Percentiles rank a stretch among this genome's conserved stretches.
Evolutionary conservation across 192 early-diverging fungal genomes (phyloP).

Genomic region (Rhizophagus prolifer): DNA sequence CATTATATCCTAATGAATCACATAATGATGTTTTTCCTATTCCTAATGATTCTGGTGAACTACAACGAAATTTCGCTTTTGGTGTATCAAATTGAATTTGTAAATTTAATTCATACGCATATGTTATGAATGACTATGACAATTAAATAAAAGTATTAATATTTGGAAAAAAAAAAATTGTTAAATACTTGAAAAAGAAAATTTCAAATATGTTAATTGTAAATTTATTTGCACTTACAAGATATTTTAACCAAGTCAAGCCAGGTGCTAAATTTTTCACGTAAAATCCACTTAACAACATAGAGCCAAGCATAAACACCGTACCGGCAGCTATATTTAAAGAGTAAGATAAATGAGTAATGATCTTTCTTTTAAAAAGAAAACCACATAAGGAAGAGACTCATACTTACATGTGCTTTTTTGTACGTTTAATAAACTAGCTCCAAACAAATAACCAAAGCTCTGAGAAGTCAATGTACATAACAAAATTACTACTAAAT

Average conservation of each 20-base stretch:
- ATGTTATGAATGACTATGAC: conserved; percentile 1
- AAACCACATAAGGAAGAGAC: no score
- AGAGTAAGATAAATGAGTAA: no score
- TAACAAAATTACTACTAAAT: background rate
- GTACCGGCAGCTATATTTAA: background rate
- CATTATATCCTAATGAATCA: background rate
- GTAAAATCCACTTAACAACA: conserved; percentile 23
- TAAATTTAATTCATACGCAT: background rate
- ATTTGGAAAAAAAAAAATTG: background rate
- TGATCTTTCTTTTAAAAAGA: background rate
- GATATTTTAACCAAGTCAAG: conserved; percentile 5
- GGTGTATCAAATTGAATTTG: conserved; percentile 19
- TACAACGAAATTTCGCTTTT: background rate
- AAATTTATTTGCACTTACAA: background rate
- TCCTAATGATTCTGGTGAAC: no score
- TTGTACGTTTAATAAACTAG: conserved; percentile 5
- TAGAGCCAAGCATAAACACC: conserved; percentile 15
- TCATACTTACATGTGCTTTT: background rate
- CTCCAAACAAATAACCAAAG: conserved; percentile 24
- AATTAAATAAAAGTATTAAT: background rate
- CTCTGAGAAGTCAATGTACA: background rate
- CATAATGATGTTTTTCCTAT: background rate
- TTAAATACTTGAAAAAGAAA: no score
- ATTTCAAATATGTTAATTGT: background rate
- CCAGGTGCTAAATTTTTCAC: background rate